Evolutionary conservation across 108 stramenopile species (phyloP).

Genomic region (Aurantiochytrium sp.): DNA sequence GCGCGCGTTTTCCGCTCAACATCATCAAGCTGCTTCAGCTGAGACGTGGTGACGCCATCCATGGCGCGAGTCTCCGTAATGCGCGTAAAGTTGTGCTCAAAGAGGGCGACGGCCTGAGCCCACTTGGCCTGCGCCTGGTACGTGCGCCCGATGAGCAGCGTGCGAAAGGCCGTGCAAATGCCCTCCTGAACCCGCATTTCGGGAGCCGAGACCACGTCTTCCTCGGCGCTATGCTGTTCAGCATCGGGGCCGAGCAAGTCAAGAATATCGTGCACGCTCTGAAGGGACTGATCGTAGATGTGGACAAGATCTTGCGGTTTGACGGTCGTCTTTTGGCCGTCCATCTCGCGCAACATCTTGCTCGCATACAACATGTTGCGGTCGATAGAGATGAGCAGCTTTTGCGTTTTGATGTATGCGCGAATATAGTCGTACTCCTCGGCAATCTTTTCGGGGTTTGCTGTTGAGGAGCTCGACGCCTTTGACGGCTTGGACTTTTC

Average conservation of each 20-base stretch:
- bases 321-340: not conserved
- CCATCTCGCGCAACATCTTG: not conserved
- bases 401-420: not conserved
- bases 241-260: not conserved
- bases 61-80: not conserved
- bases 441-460: not conserved
- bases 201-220: not conserved
- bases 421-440: not conserved
- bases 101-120: not conserved
- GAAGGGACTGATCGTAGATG: not conserved
- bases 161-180: not conserved
- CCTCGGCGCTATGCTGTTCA: not conserved
- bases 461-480: not conserved
- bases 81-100: not conserved
- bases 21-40: not conserved
- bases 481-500: not conserved
- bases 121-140: not conserved
- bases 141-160: not conserved
- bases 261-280: not conserved
- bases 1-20: not conserved
- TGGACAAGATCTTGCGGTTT: slow-evolving; percentile 1
- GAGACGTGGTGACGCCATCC: not conserved
- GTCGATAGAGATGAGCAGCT: not conserved
- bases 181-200: not conserved
- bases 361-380: not conserved